Evolutionary conservation across 805 yeast species (phyloP).

Genomic region (Saccharomycopsis babjevae): DNA sequence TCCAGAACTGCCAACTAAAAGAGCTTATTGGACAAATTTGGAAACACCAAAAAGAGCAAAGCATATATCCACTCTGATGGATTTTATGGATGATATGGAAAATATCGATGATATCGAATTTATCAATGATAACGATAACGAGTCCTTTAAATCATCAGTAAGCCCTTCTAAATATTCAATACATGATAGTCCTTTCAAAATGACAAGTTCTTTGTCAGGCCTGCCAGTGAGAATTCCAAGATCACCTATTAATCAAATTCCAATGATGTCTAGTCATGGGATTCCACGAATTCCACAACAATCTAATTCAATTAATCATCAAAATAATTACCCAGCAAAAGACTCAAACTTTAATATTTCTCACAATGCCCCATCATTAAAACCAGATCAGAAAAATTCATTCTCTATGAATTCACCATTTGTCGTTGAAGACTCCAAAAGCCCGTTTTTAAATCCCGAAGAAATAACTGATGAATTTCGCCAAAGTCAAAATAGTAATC

Average conservation of each 20-base stretch:
- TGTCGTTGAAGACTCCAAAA: neutral
- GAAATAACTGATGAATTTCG: neutral
- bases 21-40: constrained; percentile 56
- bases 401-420: constrained; percentile 26
- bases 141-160: constrained; percentile 17
- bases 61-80: constrained; percentile 39
- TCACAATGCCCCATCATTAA: constrained; percentile 17
- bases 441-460: constrained; percentile 13
- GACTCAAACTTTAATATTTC: constrained; percentile 19
- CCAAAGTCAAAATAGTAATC: constrained; percentile 7
- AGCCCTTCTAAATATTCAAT: constrained; percentile 6
- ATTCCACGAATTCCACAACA: constrained; percentile 43
- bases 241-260: constrained; percentile 21
- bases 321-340: constrained; percentile 54
- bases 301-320: constrained; percentile 58
- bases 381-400: constrained; percentile 16
- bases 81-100: constrained; percentile 14
- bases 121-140: constrained; percentile 17
- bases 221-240: constrained; percentile 18
- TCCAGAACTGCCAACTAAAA: constrained; percentile 35
- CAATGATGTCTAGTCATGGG: neutral
- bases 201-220: constrained; percentile 4
- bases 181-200: neutral
- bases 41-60: constrained; percentile 63
- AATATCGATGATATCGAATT: constrained; percentile 29